Percentiles rank a stretch among this genome's conserved stretches.
Conservation (phyloP, 257 asterid genomes). For the Hygrophila difformis region DNA sequence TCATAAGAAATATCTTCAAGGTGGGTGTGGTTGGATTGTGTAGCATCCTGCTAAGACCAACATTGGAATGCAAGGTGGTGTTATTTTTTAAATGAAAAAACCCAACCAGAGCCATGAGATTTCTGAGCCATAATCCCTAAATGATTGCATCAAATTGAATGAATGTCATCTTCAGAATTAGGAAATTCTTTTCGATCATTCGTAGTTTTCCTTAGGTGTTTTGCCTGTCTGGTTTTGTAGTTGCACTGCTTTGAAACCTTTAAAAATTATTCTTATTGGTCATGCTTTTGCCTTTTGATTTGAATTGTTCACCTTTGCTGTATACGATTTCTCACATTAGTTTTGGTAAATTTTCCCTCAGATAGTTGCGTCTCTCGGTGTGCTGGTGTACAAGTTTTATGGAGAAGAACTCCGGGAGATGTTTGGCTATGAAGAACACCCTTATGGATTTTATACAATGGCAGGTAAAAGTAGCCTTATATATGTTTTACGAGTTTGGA, state of each 20-base stretch:
- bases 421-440: slow-evolving; percentile 98
- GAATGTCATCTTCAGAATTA: too few relatives aligned
- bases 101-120: too few relatives aligned
- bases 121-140: too few relatives aligned
- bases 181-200: neutral
- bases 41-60: too few relatives aligned
- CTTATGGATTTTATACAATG: slow-evolving; percentile 94
- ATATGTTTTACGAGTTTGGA: slow-evolving; percentile 11
- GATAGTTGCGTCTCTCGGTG: slow-evolving; percentile 93
- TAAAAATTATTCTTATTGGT: neutral
- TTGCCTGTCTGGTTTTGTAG: neutral
- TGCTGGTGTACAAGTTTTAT: slow-evolving; percentile 87
- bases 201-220: neutral
- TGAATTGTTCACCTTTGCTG: slow-evolving; percentile 8
- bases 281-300: slow-evolving; percentile 7
- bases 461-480: slow-evolving; percentile 49
- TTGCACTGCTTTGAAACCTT: slow-evolving; percentile 1
- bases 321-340: slow-evolving; percentile 4
- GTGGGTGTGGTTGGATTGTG: too few relatives aligned
- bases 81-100: too few relatives aligned
- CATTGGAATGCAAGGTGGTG: too few relatives aligned
- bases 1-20: too few relatives aligned
- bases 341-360: slow-evolving; percentile 33
- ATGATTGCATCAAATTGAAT: too few relatives aligned
- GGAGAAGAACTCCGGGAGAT: slow-evolving; percentile 96